These are phyloP conservation scores for Jaenimonas drosophilae DNA, from an alignment of 208 protist genomes.

Conservation along the genomic window DNA sequence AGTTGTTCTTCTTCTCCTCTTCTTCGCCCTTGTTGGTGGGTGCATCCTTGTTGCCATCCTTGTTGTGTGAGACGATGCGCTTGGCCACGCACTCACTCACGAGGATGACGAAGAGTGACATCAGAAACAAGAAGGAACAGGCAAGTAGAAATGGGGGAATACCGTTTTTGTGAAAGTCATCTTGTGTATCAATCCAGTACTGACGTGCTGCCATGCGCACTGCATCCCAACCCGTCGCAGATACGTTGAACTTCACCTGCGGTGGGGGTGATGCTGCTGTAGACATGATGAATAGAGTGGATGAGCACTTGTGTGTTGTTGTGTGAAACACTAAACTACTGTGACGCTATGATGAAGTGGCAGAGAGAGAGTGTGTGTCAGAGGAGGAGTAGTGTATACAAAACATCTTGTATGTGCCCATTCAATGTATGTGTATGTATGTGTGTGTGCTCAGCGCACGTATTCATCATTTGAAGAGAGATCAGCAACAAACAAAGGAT, in stretches of 20 bases:
- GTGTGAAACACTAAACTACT: neutral
- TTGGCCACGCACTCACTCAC: neutral
- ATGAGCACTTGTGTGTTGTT: neutral
- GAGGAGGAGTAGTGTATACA: slow-evolving; percentile 6
- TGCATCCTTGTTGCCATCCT: too few species aligned
- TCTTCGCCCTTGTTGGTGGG: too few species aligned
- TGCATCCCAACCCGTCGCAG: too few species aligned
- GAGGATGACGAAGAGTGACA: neutral
- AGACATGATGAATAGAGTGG: neutral
- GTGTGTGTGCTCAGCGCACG: neutral
- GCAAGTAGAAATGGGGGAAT: neutral
- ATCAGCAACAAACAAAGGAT: slow-evolving; percentile 7
- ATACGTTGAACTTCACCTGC: too few species aligned
- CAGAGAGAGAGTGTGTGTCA: slow-evolving; percentile 4
- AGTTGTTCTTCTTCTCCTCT: too few species aligned
- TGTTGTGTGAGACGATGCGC: too few species aligned
- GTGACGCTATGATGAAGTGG: slow-evolving; percentile 2
- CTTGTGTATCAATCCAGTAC: neutral
- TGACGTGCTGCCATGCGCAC: too few species aligned
- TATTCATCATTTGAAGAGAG: slow-evolving; percentile 1
- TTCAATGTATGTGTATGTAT: slow-evolving; percentile 2
- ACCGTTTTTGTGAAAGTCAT: slow-evolving; percentile 2
- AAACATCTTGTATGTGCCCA: neutral
- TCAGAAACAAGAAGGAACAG: slow-evolving; percentile 1
- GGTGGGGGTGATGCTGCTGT: neutral